Evolutionary conservation across 305 asterid species (phyloP).

Genomic region (Andrographis paniculata): DNA sequence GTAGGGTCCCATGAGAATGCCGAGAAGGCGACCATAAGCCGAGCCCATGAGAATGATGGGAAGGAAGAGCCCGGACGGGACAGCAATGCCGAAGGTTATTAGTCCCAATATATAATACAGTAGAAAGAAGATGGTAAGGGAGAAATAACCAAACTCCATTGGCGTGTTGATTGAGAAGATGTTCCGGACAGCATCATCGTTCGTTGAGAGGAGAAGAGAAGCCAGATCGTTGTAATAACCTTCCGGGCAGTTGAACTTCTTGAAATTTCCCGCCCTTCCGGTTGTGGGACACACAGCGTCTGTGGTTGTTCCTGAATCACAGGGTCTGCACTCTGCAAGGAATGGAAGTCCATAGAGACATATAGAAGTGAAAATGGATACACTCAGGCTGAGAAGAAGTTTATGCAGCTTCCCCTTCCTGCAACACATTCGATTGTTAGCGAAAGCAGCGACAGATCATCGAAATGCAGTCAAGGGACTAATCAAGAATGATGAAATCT

Average conservation of each 20-base stretch:
- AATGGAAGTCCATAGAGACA: constrained; percentile 86
- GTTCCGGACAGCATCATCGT: constrained; percentile 74
- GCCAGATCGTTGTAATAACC: constrained; percentile 85
- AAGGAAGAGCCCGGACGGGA: constrained; percentile 68
- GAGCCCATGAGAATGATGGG: constrained; percentile 72
- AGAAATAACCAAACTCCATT: constrained; percentile 36
- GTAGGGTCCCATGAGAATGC: constrained; percentile 67
- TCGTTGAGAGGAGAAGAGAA: constrained; percentile 78
- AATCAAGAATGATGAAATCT: too few relatives aligned
- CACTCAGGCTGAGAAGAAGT: constrained; percentile 55
- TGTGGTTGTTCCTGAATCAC: constrained; percentile 42
- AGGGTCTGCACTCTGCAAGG: constrained; percentile 72
- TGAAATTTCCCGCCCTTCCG: constrained; percentile 71
- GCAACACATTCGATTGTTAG: constrained; percentile 21
- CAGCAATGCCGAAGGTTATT: constrained; percentile 90
- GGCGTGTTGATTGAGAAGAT: constrained; percentile 73
- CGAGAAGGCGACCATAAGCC: constrained; percentile 85
- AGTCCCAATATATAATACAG: constrained; percentile 76
- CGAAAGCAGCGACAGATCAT: background rate
- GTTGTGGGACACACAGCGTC: constrained; percentile 51
- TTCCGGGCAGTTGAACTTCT: constrained; percentile 84
- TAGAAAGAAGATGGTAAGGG: constrained; percentile 58
- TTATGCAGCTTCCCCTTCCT: constrained; percentile 82
- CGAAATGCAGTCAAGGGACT: too few relatives aligned
- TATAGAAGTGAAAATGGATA: constrained; percentile 82